phyloP scores from a whole-genome alignment of 2,329 filamentous ascomycete species.

The Colletotrichum sp. region DNA sequence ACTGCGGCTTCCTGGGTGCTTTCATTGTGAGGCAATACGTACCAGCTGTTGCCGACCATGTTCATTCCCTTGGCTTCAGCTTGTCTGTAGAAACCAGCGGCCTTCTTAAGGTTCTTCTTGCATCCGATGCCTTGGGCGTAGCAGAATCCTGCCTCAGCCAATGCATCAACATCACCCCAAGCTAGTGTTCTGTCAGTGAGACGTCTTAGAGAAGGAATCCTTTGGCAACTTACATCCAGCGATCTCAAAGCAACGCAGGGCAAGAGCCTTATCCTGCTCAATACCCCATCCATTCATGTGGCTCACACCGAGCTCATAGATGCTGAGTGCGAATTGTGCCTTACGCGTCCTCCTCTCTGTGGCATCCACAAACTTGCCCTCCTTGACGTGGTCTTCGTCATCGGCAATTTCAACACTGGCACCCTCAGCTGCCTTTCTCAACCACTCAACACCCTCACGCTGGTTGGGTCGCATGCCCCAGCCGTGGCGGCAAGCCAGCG shows the following conservation, averaged over 20 bases:
- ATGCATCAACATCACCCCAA: slow-evolving; percentile 94
- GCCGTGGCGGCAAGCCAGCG: slow-evolving; percentile 91
- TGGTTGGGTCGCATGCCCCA: slow-evolving; percentile 98
- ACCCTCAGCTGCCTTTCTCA: slow-evolving; percentile 87
- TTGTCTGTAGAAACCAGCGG: slow-evolving; percentile 86
- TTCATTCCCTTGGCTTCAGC: slow-evolving; percentile 93
- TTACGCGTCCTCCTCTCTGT: slow-evolving; percentile 81
- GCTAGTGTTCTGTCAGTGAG: slow-evolving; percentile 42
- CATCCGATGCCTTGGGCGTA: slow-evolving; percentile 93
- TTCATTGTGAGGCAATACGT: slow-evolving; percentile 42
- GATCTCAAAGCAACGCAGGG: slow-evolving; percentile 93
- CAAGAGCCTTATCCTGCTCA: slow-evolving; percentile 86
- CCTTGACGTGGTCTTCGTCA: slow-evolving; percentile 71
- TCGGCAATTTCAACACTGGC: slow-evolving; percentile 84
- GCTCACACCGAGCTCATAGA: slow-evolving; percentile 95
- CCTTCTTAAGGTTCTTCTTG: slow-evolving; percentile 96
- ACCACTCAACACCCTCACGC: slow-evolving; percentile 87
- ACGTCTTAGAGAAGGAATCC: neutral
- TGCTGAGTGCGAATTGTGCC: slow-evolving; percentile 92
- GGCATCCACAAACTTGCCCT: slow-evolving; percentile 67
- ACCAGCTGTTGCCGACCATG: slow-evolving; percentile 99
- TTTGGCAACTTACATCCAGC: slow-evolving; percentile 73
- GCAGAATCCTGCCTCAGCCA: slow-evolving; percentile 94
- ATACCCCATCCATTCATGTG: slow-evolving; percentile 99
- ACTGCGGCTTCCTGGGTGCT: neutral